Evolutionary conservation across 106 monocot genomes (phyloP).

Genomic region (Dactylorhiza incarnata): DNA sequence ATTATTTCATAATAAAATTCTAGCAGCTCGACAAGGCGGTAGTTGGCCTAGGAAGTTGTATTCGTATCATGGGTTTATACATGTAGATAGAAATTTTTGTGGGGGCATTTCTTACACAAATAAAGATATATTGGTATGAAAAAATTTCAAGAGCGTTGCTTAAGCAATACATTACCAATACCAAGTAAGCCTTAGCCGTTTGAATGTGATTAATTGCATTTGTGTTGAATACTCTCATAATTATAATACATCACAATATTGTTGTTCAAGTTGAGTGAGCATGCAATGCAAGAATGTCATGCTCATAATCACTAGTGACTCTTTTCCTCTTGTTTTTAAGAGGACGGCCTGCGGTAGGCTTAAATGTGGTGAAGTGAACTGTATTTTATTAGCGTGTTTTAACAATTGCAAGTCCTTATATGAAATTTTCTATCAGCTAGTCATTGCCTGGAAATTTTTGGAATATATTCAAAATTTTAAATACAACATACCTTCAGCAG

Average conservation of each 20-base stretch:
- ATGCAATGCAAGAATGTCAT: neutral
- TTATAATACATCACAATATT: neutral
- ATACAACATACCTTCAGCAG: neutral
- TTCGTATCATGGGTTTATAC: no score
- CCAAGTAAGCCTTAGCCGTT: no score
- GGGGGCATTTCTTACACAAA: no score
- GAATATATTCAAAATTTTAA: neutral
- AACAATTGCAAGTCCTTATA: neutral
- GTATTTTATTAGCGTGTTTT: neutral
- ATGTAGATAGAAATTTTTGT: no score
- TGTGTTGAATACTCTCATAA: neutral
- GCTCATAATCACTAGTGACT: neutral
- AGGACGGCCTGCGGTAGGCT: neutral
- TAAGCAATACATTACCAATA: no score
- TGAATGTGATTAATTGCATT: no score
- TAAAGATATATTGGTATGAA: no score
- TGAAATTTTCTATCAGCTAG: neutral
- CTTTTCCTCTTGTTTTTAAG: neutral
- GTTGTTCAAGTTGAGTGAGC: neutral
- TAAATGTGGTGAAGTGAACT: neutral
- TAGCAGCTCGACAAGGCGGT: no score
- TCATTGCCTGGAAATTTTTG: neutral
- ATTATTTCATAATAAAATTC: no score
- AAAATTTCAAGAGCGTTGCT: no score
- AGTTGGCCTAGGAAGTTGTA: no score